A percentile compares a stretch with the other conserved stretches of the same genome.
Evolutionary conservation across 2,329 filamentous ascomycete species (phyloP).

Genomic region (Diaporthe caulivora): DNA sequence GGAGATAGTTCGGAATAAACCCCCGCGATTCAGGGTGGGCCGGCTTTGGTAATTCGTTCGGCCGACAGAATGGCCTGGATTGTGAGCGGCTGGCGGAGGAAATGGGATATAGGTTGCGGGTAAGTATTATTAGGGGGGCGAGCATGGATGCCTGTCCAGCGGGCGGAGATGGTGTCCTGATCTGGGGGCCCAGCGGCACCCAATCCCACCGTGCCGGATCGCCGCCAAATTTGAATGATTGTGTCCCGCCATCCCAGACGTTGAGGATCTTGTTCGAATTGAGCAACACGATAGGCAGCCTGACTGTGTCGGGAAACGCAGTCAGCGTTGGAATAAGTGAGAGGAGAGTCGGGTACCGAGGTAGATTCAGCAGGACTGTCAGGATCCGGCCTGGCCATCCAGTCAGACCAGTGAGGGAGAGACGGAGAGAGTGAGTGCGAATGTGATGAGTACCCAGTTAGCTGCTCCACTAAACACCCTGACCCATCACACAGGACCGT

Average conservation of each 20-base stretch:
- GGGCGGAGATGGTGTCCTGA: slow-evolving; percentile 32
- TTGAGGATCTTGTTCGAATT: background rate
- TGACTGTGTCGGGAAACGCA: background rate
- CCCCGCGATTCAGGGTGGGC: background rate
- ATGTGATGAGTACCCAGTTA: slow-evolving; percentile 16
- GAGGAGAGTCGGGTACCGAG: background rate
- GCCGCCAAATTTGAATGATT: background rate
- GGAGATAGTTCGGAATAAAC: background rate
- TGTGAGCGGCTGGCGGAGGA: background rate
- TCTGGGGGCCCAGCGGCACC: slow-evolving; percentile 15
- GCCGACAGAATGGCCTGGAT: slow-evolving; percentile 1
- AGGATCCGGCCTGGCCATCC: background rate
- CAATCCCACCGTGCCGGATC: slow-evolving; percentile 31
- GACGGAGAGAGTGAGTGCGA: background rate
- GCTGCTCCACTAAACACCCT: slow-evolving; percentile 16
- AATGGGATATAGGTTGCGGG: slow-evolving; percentile 10
- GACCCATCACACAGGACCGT: slow-evolving; percentile 19
- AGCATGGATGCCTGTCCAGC: slow-evolving; percentile 14
- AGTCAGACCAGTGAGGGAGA: background rate
- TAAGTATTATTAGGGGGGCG: slow-evolving; percentile 17
- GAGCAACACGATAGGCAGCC: background rate
- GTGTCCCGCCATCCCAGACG: slow-evolving; percentile 2
- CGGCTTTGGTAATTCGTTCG: slow-evolving; percentile 18
- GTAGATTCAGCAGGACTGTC: background rate
- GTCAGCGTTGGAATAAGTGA: background rate